Evolutionary conservation across 164 flowering plant genomes (phyloP).

Genomic region (Kingdonia uniflora): DNA sequence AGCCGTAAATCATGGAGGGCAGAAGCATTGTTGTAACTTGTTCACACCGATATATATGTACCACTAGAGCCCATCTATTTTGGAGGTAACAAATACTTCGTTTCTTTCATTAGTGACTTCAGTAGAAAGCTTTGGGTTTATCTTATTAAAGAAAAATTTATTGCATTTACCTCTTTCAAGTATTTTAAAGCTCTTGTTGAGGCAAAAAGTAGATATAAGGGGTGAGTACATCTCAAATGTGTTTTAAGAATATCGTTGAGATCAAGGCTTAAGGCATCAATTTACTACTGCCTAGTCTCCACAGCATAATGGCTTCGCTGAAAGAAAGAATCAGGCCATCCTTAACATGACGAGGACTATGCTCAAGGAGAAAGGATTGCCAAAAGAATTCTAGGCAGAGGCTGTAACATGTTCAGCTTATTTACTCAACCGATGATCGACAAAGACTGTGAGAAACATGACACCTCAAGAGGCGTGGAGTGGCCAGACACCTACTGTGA

Average conservation of each 20-base stretch:
- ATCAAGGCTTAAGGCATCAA: no score
- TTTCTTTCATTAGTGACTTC: background rate
- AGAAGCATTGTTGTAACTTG: background rate
- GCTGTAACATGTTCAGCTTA: constrained; percentile 1
- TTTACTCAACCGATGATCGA: constrained; percentile 1
- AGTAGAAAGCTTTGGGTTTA: background rate
- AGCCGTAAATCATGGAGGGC: background rate
- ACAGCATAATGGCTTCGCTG: no score
- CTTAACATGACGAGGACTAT: background rate
- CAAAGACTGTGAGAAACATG: background rate
- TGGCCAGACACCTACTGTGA: no score
- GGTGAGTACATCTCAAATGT: constrained; percentile 3
- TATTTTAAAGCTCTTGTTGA: background rate
- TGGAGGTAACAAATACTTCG: constrained; percentile 1
- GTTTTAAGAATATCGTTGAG: no score
- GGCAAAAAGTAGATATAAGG: background rate
- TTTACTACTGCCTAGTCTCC: no score
- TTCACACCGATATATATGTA: background rate
- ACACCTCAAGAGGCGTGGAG: constrained; percentile 12
- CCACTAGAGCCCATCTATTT: background rate
- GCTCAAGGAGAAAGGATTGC: no score
- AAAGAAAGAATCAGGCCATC: no score
- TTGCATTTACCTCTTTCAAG: background rate
- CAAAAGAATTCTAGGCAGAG: constrained; percentile 8
- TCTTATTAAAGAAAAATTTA: background rate